phyloP scores from a whole-genome alignment of 2,329 filamentous ascomycete species.

The Cadophora malorum region DNA sequence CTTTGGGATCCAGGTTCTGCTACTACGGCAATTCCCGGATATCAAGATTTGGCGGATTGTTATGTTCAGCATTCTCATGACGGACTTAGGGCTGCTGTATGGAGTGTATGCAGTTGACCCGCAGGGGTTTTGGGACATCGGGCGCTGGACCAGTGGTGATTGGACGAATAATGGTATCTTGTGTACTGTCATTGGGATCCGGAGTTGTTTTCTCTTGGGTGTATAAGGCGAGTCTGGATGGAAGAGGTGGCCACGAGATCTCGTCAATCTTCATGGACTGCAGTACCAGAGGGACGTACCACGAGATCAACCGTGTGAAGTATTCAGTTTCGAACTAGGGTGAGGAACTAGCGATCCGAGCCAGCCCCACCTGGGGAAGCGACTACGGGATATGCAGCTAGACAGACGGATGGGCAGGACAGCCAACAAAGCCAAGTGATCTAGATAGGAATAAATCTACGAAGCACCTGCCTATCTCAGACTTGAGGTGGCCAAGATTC shows the following conservation, averaged over 20 bases:
- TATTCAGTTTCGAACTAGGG: neutral
- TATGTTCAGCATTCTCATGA: constrained; percentile 27
- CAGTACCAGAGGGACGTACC: neutral
- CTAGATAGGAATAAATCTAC: neutral
- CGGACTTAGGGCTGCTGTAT: constrained; percentile 30
- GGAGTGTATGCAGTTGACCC: constrained; percentile 22
- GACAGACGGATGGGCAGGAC: neutral
- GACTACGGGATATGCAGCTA: neutral
- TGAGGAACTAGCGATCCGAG: neutral
- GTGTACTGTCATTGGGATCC: constrained; percentile 17
- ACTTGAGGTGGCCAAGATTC: neutral
- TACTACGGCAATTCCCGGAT: constrained; percentile 27
- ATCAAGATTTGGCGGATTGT: constrained; percentile 29
- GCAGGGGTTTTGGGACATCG: constrained; percentile 14
- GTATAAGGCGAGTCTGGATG: constrained; percentile 13
- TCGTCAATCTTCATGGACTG: neutral
- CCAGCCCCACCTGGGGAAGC: neutral
- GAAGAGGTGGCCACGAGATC: neutral
- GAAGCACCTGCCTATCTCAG: neutral
- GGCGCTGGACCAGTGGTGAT: constrained; percentile 25
- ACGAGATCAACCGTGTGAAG: neutral
- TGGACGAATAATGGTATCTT: constrained; percentile 35
- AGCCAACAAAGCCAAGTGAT: neutral
- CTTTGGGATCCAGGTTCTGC: constrained; percentile 28
- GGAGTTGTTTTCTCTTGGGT: constrained; percentile 29